phyloP scores from a whole-genome alignment of 1,284 basidiomycete species.

The Lignosus rhinocerotis region DNA sequence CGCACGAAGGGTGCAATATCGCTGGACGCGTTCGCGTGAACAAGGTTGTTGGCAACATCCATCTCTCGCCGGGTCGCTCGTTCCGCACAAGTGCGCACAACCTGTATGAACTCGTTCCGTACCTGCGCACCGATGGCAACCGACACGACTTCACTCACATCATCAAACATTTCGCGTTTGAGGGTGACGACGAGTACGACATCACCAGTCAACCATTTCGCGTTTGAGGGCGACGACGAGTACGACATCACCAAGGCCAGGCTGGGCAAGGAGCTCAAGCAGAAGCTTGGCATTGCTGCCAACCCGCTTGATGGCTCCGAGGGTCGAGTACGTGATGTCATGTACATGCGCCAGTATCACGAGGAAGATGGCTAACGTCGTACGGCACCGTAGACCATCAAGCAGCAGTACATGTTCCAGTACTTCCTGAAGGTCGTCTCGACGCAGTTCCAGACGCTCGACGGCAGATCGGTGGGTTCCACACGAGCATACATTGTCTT shows the following conservation, averaged over 20 bases:
- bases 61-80: slow-evolving; percentile 87
- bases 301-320: slow-evolving; percentile 82
- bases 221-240: slow-evolving; percentile 85
- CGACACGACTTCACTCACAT: slow-evolving; percentile 94
- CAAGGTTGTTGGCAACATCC: slow-evolving; percentile 94
- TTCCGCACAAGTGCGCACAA: slow-evolving; percentile 88
- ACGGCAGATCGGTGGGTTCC: slow-evolving; percentile 62
- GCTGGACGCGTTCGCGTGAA: slow-evolving; percentile 92
- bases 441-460: slow-evolving; percentile 85
- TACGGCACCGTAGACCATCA: slow-evolving; percentile 52
- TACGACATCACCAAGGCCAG: slow-evolving; percentile 66
- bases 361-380: slow-evolving; percentile 4
- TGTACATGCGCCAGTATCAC: background rate
- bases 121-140: slow-evolving; percentile 84
- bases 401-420: slow-evolving; percentile 89
- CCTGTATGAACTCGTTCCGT: slow-evolving; percentile 94
- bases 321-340: slow-evolving; percentile 51
- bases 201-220: slow-evolving; percentile 76
- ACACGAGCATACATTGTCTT: background rate
- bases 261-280: slow-evolving; percentile 68
- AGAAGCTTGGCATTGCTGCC: slow-evolving; percentile 68
- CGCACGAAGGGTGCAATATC: slow-evolving; percentile 93
- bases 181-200: slow-evolving; percentile 80
- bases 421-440: slow-evolving; percentile 98
- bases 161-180: slow-evolving; percentile 83